Evolutionary conservation across 2,329 filamentous ascomycete species (phyloP).

Genomic region (Cryphonectria parasitica): DNA sequence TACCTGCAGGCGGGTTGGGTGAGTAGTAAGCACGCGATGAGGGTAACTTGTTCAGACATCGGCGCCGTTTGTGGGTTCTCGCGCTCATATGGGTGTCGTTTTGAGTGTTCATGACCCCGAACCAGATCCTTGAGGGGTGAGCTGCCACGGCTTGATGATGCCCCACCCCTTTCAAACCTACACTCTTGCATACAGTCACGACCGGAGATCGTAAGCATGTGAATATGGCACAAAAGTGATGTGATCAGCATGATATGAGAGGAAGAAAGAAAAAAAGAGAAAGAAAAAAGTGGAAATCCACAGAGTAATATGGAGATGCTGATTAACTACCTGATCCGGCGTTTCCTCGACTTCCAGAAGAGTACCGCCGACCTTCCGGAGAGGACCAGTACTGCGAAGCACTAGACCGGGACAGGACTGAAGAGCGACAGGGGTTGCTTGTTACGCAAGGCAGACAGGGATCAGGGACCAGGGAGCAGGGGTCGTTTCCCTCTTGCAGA

Average conservation of each 20-base stretch:
- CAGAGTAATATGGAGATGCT: neutral
- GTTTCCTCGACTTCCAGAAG: slow-evolving; percentile 5
- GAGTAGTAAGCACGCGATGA: neutral
- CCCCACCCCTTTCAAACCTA: no score
- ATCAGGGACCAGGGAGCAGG: neutral
- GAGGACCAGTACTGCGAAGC: slow-evolving; percentile 8
- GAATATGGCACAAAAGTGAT: neutral
- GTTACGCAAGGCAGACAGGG: slow-evolving; percentile 4
- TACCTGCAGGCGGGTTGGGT: neutral
- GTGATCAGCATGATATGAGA: neutral
- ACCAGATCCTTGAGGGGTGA: neutral
- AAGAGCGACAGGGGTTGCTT: neutral
- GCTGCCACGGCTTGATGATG: no score
- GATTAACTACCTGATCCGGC: neutral
- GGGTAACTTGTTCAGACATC: neutral
- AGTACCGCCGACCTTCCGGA: slow-evolving; percentile 16
- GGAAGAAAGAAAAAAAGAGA: neutral
- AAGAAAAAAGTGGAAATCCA: neutral
- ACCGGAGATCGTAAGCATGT: neutral
- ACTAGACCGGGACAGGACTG: neutral
- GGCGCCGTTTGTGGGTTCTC: neutral
- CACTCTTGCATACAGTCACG: no score
- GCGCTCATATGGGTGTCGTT: no score
- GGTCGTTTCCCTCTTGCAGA: neutral
- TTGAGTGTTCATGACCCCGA: neutral